These are phyloP conservation scores for Trypethelium eluteriae DNA, from an alignment of 495 filamentous ascomycete species.

Conservation along the genomic window DNA sequence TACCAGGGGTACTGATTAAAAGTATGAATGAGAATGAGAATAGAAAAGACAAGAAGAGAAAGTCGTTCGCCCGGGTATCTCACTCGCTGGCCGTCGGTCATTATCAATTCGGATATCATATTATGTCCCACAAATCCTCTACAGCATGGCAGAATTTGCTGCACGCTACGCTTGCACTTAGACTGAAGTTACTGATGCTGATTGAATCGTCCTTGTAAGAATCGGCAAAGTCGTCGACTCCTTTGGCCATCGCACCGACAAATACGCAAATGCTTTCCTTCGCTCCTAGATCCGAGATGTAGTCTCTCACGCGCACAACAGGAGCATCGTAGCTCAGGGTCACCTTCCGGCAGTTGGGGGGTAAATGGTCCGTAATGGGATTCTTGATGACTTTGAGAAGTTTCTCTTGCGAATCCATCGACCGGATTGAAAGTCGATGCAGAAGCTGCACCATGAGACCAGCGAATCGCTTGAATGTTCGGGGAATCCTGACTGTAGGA, in stretches of 20 bases:
- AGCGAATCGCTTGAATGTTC: slow-evolving; percentile 97
- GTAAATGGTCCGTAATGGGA: slow-evolving; percentile 92
- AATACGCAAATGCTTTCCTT: slow-evolving; percentile 96
- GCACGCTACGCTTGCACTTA: slow-evolving; percentile 94
- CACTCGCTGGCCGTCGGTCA: not conserved
- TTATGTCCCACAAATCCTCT: slow-evolving; percentile 91
- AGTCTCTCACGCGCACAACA: slow-evolving; percentile 80
- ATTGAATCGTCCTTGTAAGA: slow-evolving; percentile 92
- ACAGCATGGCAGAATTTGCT: slow-evolving; percentile 99
- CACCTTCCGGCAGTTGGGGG: slow-evolving; percentile 94
- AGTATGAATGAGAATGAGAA: not conserved
- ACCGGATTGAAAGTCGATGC: slow-evolving; percentile 90
- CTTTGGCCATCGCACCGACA: slow-evolving; percentile 97
- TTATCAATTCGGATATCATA: slow-evolving; percentile 43
- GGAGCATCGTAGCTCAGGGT: slow-evolving; percentile 87
- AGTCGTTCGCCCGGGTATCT: not conserved
- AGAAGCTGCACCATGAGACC: slow-evolving; percentile 98
- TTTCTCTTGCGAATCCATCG: slow-evolving; percentile 92
- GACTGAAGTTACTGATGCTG: slow-evolving; percentile 93
- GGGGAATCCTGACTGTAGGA: slow-evolving; percentile 89
- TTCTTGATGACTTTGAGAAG: slow-evolving; percentile 95
- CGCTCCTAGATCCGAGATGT: slow-evolving; percentile 65
- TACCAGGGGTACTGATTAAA: not conserved
- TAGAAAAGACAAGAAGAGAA: not conserved
- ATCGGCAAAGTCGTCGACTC: slow-evolving; percentile 90